These are phyloP conservation scores for Camelina neglecta DNA, from an alignment of 345 rosid genomes.

Conservation along the genomic window DNA sequence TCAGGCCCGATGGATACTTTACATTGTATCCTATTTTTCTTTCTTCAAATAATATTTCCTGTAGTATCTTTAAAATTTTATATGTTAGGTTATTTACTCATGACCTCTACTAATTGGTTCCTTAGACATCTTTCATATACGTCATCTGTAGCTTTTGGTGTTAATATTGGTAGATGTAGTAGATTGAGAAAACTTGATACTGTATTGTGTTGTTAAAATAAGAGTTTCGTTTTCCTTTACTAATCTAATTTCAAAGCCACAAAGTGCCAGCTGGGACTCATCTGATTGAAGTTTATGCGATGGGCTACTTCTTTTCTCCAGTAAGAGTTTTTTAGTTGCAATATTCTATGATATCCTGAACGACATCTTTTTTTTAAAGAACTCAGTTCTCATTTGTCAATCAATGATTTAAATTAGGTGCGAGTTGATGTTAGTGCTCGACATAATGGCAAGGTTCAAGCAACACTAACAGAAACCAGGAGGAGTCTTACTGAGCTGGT, in stretches of 20 bases:
- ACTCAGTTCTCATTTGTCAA: constrained; percentile 13
- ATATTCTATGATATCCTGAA: constrained; percentile 7
- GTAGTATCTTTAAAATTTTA: neutral
- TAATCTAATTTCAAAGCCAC: constrained; percentile 57
- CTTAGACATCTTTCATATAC: neutral
- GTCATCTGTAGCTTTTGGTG: constrained; percentile 1
- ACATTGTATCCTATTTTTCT: constrained; percentile 72
- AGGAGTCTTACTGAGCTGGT: constrained; percentile 84
- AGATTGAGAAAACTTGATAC: neutral
- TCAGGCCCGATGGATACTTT: constrained; percentile 96
- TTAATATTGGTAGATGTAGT: constrained; percentile 3
- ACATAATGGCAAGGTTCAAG: constrained; percentile 92
- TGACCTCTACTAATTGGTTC: neutral
- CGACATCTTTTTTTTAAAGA: neutral
- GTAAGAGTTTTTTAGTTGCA: constrained; percentile 50
- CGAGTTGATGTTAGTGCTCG: constrained; percentile 98
- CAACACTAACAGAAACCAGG: constrained; percentile 91
- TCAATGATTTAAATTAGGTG: constrained; percentile 57
- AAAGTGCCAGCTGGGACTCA: constrained; percentile 93
- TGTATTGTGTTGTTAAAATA: constrained; percentile 3
- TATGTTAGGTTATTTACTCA: neutral
- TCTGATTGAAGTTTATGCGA: constrained; percentile 86
- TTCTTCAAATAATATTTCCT: neutral
- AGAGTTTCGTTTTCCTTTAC: constrained; percentile 57
- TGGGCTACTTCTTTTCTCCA: constrained; percentile 94